Conservation (phyloP, 2,329 filamentous ascomycete species). For the Penicillium sp. region DNA sequence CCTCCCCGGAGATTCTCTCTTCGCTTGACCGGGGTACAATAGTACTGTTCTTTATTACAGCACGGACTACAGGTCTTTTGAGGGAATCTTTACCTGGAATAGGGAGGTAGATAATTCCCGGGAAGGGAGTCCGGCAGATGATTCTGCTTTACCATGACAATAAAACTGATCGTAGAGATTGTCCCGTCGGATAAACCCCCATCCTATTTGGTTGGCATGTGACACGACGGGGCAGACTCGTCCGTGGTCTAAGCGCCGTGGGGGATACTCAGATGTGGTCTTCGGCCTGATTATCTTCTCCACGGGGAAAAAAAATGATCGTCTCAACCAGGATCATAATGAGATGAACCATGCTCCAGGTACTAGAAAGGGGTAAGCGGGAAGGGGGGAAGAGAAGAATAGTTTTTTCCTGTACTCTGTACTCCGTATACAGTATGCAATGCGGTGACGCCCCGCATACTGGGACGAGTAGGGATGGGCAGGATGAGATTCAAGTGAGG, state of each 20-base stretch:
- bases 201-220: not conserved
- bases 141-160: not conserved
- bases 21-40: too few species aligned
- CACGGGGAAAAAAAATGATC: not conserved
- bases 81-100: not conserved
- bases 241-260: not conserved
- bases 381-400: not conserved
- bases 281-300: not conserved
- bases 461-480: slow-evolving; percentile 7
- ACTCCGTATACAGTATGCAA: not conserved
- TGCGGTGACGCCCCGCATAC: not conserved
- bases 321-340: not conserved
- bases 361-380: not conserved
- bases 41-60: too few species aligned
- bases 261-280: not conserved
- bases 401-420: not conserved
- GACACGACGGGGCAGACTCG: slow-evolving; percentile 3
- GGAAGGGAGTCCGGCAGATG: not conserved
- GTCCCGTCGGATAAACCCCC: not conserved
- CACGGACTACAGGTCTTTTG: not conserved
- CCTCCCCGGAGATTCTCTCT: too few species aligned
- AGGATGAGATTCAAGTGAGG: not conserved
- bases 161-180: not conserved
- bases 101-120: not conserved
- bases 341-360: not conserved